Percentiles rank a stretch among this genome's conserved stretches.
phyloP scores from a whole-genome alignment of 225 moss, liverwort and hornwort genomes.

The Anthoceros angustus region DNA sequence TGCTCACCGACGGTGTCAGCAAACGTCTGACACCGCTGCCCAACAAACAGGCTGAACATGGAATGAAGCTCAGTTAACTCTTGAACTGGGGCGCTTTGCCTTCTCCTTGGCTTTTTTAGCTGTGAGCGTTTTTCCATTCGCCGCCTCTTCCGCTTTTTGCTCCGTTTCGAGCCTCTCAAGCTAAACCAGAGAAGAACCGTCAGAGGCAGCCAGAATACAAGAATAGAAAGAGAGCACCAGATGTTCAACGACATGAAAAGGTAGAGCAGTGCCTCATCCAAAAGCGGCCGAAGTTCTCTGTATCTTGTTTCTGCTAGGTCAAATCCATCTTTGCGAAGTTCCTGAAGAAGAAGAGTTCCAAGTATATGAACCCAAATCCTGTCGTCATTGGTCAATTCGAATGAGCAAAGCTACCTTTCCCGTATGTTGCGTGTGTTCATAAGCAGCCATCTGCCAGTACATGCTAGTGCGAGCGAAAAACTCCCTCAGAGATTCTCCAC shows the following conservation, averaged over 20 bases:
- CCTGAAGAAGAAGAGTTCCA: conserved; percentile 9
- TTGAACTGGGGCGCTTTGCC: conserved; percentile 22
- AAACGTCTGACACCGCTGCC: too few species aligned
- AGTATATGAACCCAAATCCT: neutral
- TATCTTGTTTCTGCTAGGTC: conserved; percentile 72
- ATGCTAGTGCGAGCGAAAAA: conserved; percentile 63
- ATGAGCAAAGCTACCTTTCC: conserved; percentile 28
- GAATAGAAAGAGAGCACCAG: neutral
- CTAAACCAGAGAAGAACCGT: conserved; percentile 10
- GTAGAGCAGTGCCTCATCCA: conserved; percentile 38
- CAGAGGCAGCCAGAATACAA: neutral
- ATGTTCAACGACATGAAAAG: neutral
- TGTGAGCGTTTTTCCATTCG: conserved; percentile 43
- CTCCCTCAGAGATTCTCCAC: conserved; percentile 53
- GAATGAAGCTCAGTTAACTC: neutral
- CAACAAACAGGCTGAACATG: too few species aligned
- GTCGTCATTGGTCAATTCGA: neutral
- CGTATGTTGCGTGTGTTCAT: conserved; percentile 71
- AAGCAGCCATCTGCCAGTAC: conserved; percentile 84
- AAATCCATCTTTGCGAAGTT: conserved; percentile 74
- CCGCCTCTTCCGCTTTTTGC: conserved; percentile 62
- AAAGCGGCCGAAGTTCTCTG: conserved; percentile 62
- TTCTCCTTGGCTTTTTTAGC: conserved; percentile 68
- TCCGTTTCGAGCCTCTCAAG: conserved; percentile 69
- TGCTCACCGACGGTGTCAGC: too few species aligned